Evolutionary conservation across 2,329 filamentous ascomycete genomes (phyloP).

Genomic region (Pseudocercospora crystallina): DNA sequence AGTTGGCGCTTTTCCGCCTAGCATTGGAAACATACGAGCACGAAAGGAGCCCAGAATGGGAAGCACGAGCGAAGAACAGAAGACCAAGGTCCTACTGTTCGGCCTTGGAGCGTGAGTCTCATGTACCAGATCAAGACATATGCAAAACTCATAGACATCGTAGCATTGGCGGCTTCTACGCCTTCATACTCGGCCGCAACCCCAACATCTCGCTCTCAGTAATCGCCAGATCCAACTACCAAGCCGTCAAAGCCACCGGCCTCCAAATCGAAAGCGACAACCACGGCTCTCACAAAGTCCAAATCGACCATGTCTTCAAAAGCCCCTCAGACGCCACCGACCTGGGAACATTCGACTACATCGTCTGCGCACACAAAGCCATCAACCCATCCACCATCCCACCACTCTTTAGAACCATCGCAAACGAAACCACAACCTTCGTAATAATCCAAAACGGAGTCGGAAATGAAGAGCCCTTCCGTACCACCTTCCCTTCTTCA

Average conservation of each 20-base stretch:
- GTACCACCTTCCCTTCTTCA: slow-evolving; percentile 48
- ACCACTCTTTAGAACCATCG: slow-evolving; percentile 40
- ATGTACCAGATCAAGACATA: not conserved
- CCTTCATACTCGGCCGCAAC: slow-evolving; percentile 52
- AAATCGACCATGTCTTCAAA: slow-evolving; percentile 35
- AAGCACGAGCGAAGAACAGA: not conserved
- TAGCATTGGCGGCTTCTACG: slow-evolving; percentile 60
- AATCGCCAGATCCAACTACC: slow-evolving; percentile 48
- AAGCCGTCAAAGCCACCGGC: slow-evolving; percentile 43
- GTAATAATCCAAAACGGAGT: slow-evolving; percentile 66
- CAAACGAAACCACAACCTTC: slow-evolving; percentile 50
- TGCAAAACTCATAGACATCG: not conserved
- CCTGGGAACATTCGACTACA: slow-evolving; percentile 46
- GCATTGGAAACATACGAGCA: too few relatives aligned
- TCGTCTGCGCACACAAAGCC: slow-evolving; percentile 50
- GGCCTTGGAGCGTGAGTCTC: slow-evolving; percentile 54
- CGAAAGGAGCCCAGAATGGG: not conserved
- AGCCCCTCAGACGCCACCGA: slow-evolving; percentile 33
- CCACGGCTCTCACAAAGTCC: slow-evolving; percentile 41
- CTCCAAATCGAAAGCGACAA: slow-evolving; percentile 44
- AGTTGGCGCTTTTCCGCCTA: too few relatives aligned
- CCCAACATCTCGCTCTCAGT: slow-evolving; percentile 44
- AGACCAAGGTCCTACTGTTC: slow-evolving; percentile 48
- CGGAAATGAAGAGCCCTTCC: slow-evolving; percentile 59
- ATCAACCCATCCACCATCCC: slow-evolving; percentile 40